phyloP scores from a whole-genome alignment of 2,329 filamentous ascomycete species.

The Aspergillus terreus region DNA sequence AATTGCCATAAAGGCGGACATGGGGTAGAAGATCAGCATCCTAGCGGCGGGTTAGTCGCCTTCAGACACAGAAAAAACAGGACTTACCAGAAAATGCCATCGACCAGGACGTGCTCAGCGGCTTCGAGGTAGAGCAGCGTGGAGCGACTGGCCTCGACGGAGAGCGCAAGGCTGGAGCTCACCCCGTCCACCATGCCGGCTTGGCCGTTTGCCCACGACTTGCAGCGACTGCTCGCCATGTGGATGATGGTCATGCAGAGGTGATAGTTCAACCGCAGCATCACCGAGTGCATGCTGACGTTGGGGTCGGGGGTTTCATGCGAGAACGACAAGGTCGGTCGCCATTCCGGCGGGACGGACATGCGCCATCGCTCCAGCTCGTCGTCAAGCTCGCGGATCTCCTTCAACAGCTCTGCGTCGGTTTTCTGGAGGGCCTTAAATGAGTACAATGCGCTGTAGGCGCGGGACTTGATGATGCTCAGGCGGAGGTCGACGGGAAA shows the following conservation, averaged over 20 bases:
- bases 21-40: slow-evolving; percentile 56
- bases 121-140: slow-evolving; percentile 49
- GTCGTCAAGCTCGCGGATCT: slow-evolving; percentile 56
- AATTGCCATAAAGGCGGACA: slow-evolving; percentile 51
- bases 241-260: slow-evolving; percentile 55
- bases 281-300: slow-evolving; percentile 47
- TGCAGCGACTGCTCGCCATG: slow-evolving; percentile 51
- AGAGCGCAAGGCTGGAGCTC: slow-evolving; percentile 51
- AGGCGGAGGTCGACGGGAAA: slow-evolving; percentile 50
- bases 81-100: slow-evolving; percentile 51
- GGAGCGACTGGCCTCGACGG: slow-evolving; percentile 55
- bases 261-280: slow-evolving; percentile 54
- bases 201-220: slow-evolving; percentile 37
- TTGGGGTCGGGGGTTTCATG: slow-evolving; percentile 28
- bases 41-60: slow-evolving; percentile 27
- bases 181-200: slow-evolving; percentile 43
- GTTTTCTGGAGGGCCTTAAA: slow-evolving; percentile 46
- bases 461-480: slow-evolving; percentile 51
- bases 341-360: slow-evolving; percentile 43
- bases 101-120: slow-evolving; percentile 41
- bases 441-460: slow-evolving; percentile 50
- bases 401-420: slow-evolving; percentile 52
- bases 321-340: slow-evolving; percentile 48
- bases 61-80: background rate
- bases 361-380: slow-evolving; percentile 55